Base-by-base conservation (phyloP, 2,329 filamentous ascomycete species). In the Colletotrichum abscissum region DNA sequence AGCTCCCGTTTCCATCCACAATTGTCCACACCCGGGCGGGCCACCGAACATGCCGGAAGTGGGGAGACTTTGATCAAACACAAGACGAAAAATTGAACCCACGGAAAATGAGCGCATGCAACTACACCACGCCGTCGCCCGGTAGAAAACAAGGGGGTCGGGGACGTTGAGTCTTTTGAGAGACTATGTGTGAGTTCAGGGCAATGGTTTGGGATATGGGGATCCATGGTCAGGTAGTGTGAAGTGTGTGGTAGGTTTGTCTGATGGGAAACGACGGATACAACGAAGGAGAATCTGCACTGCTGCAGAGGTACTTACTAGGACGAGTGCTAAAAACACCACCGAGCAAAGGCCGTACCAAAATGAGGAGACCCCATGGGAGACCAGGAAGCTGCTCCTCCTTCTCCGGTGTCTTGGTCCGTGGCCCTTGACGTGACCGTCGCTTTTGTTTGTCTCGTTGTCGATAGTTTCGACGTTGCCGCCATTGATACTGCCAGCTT, bases 361-460 rank as follows among this genome's bases (percentile, higher is more conserved):
- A 74, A 74, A 63, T n/a, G 72, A 71, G 72, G 72, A 74, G 69
- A 74, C 68, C 72, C 72, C 72, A 54, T 72, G 72, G 68, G 72
- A 72, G 63, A 74, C 72, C 68, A 74, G 63, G 63, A 74, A 67
- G 70, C 70, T 73, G 49, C 72, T 74, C 69, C 72, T 74, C 68
- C 70, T 73, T 70, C 56, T 73, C 67, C 70, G 70, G 60, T 62
- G 62, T 67, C 62, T 64, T 65, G 67, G 56, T 52, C 38, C 49
- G 4, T 60, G 59, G 55, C 22, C 46, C 56, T 49, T 42, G 28
- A 35, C 24, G 22, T n/a, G 56, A 42, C 56, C 19, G 6, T 24
- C 35, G n/a, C 42, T 22, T 33, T 33, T 55, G 55, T 67, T 28
- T 16, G 49, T 35, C 28, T 54, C 22, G 30, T n/a, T 55, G 30